A percentile compares a stretch with the other conserved stretches of the same genome.
These are phyloP conservation scores for Cryptococcus sp. DNA, from an alignment of 1,284 basidiomycete species.

Conservation along the genomic window DNA sequence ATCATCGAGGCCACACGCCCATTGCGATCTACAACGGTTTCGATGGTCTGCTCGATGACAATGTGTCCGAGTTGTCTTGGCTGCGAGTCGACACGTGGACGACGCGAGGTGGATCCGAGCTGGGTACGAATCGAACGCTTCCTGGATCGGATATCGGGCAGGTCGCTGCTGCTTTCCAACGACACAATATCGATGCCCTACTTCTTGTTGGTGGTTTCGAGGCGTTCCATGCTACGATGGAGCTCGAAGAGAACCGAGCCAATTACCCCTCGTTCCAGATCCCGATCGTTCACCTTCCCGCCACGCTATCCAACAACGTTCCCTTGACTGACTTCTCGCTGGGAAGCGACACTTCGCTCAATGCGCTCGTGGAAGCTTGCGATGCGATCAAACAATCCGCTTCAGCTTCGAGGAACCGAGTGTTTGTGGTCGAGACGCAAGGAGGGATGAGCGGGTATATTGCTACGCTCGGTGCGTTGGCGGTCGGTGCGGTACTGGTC, in stretches of 20 bases:
- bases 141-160: slow-evolving; percentile 81
- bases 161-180: slow-evolving; percentile 83
- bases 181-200: slow-evolving; percentile 73
- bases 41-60: slow-evolving; percentile 85
- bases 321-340: slow-evolving; percentile 94
- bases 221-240: slow-evolving; percentile 73
- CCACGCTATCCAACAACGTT: slow-evolving; percentile 97
- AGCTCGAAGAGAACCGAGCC: slow-evolving; percentile 72
- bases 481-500: slow-evolving; percentile 84
- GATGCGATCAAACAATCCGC: slow-evolving; percentile 98
- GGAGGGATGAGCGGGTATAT: slow-evolving; percentile 95
- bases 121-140: slow-evolving; percentile 88
- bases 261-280: slow-evolving; percentile 87
- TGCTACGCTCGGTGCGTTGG: slow-evolving; percentile 88
- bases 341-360: slow-evolving; percentile 91
- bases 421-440: slow-evolving; percentile 97
- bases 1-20: slow-evolving; percentile 84
- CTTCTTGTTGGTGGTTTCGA: slow-evolving; percentile 96
- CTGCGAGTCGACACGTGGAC: slow-evolving; percentile 96
- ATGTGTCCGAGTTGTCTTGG: slow-evolving; percentile 83
- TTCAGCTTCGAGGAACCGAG: slow-evolving; percentile 86
- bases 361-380: slow-evolving; percentile 94
- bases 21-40: slow-evolving; percentile 94
- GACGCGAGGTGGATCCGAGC: slow-evolving; percentile 92
- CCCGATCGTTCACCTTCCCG: slow-evolving; percentile 87